phyloP scores from a whole-genome alignment of 768 basidiomycete species.

The Mycena crocata region DNA sequence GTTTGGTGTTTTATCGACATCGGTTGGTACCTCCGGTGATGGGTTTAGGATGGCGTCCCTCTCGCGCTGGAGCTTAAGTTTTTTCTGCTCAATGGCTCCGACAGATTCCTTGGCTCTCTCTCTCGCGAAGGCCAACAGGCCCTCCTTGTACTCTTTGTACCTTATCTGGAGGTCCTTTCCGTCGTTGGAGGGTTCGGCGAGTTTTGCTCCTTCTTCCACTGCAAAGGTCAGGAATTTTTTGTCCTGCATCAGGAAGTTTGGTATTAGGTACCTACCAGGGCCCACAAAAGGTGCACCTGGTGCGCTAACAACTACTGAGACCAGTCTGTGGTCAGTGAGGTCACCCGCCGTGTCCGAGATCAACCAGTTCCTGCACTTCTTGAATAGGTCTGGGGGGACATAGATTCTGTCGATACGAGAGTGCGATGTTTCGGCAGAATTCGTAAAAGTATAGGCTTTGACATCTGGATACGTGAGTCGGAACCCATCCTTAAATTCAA shows the following conservation, averaged over 20 bases:
- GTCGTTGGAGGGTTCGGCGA: neutral
- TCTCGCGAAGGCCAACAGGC: neutral
- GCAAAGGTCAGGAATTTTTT: neutral
- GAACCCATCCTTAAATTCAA: conserved; percentile 24
- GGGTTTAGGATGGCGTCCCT: neutral
- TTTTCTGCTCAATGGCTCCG: conserved; percentile 5
- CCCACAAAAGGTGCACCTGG: conserved; percentile 16
- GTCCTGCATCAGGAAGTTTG: neutral
- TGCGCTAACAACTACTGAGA: conserved; percentile 1
- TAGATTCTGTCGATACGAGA: conserved; percentile 13
- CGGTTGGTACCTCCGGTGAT: too few relatives aligned
- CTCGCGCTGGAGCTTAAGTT: neutral
- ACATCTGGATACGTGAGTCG: neutral
- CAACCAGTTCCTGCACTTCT: conserved; percentile 2
- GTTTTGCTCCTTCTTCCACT: neutral
- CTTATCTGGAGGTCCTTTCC: neutral
- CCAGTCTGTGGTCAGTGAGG: conserved; percentile 24
- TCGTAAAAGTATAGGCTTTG: conserved; percentile 1
- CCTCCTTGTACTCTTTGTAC: neutral
- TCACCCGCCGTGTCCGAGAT: neutral
- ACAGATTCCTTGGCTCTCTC: neutral
- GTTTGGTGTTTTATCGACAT: too few relatives aligned
- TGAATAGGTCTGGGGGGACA: neutral
- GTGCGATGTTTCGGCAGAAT: neutral
- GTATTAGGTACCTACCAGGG: conserved; percentile 4